phyloP scores from a whole-genome alignment of 2,329 filamentous ascomycete species.

The Colletotrichum camelliae region DNA sequence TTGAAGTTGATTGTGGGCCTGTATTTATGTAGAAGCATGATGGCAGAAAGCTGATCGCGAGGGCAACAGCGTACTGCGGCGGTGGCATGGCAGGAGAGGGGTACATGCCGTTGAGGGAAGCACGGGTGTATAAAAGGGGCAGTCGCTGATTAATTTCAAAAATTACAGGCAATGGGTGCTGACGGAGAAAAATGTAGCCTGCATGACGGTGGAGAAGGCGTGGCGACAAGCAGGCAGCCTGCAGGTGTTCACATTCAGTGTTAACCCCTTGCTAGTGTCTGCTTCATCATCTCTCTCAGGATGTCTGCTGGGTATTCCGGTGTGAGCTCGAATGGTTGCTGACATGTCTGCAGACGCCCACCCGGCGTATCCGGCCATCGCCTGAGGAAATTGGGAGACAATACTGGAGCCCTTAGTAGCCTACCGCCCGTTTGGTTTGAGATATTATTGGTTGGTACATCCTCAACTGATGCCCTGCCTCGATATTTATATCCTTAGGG shows the following conservation, averaged over 20 bases:
- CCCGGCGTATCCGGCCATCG: too few species aligned
- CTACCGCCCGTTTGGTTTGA: not conserved
- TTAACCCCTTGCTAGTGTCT: not conserved
- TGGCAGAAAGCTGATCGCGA: rapidly evolving
- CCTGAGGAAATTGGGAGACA: not conserved
- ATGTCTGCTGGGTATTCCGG: not conserved
- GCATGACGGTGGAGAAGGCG: not conserved
- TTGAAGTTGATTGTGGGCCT: not conserved
- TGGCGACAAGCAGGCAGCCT: not conserved
- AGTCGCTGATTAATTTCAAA: not conserved
- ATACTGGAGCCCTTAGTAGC: not conserved
- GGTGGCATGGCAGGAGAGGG: not conserved
- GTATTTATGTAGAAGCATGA: not conserved
- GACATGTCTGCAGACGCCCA: not conserved
- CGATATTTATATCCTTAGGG: not conserved
- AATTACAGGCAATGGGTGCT: not conserved
- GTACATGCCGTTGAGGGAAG: too few species aligned
- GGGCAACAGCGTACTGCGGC: rapidly evolving
- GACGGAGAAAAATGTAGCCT: too few species aligned
- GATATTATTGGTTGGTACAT: not conserved
- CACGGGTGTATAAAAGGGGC: not conserved
- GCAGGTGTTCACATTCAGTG: rapidly evolving
- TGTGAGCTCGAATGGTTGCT: not conserved
- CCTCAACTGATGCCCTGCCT: not conserved
- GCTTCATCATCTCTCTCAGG: not conserved